Percentiles rank a stretch among this genome's conserved stretches.
Evolutionary conservation across 202 grass and related monocot species (phyloP).

Genomic region (Zoysia matrella): DNA sequence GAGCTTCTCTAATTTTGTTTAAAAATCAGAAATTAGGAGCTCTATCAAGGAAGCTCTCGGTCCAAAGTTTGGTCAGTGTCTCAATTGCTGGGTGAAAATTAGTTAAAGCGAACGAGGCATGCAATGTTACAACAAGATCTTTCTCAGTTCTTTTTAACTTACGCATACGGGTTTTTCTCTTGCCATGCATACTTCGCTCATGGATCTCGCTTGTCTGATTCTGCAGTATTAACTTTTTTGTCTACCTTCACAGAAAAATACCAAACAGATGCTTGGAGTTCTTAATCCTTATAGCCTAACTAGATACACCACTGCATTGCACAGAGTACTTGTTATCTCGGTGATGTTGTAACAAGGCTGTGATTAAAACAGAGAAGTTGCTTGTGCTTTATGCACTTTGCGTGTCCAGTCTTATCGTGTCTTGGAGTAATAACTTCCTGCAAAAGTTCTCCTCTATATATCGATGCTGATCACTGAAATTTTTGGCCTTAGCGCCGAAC

Average conservation of each 20-base stretch:
- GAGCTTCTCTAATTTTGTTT: too few relatives aligned
- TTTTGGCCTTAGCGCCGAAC: background rate
- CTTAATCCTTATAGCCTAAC: constrained; percentile 36
- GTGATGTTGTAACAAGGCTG: constrained; percentile 44
- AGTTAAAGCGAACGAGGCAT: background rate
- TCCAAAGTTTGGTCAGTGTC: too few relatives aligned
- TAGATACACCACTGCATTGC: constrained; percentile 13
- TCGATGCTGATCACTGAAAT: background rate
- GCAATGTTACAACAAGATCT: constrained; percentile 18
- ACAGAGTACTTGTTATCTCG: constrained; percentile 22
- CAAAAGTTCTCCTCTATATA: background rate
- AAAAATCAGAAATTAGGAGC: too few relatives aligned
- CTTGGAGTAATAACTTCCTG: constrained; percentile 14
- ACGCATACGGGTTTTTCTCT: constrained; percentile 79
- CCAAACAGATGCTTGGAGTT: constrained; percentile 71
- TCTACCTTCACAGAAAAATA: constrained; percentile 66
- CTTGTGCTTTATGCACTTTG: background rate
- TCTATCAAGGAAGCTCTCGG: too few relatives aligned
- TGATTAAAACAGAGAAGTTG: constrained; percentile 30
- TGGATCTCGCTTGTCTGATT: background rate
- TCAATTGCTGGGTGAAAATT: too few relatives aligned
- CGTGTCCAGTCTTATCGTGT: background rate
- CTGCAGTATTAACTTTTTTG: background rate
- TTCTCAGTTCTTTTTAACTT: background rate
- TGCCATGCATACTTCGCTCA: constrained; percentile 60